These are phyloP conservation scores for Naganishia vishniacii DNA, from an alignment of 768 basidiomycete species.

Conservation along the genomic window DNA sequence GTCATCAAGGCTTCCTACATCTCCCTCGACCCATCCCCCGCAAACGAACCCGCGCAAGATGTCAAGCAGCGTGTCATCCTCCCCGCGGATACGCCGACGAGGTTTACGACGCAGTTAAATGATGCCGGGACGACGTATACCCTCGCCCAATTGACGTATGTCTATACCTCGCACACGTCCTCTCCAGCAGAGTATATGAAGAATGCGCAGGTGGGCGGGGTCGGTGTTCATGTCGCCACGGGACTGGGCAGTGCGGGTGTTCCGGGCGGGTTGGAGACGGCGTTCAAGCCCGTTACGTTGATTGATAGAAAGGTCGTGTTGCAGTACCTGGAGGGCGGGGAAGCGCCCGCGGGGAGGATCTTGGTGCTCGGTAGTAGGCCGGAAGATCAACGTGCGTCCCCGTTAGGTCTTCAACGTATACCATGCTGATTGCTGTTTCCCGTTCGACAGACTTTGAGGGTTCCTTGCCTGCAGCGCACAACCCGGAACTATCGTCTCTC, in stretches of 20 bases:
- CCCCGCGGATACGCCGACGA: conserved; percentile 70
- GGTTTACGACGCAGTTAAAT: conserved; percentile 58
- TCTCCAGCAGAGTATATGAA: conserved; percentile 82
- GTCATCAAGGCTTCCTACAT: conserved; percentile 62
- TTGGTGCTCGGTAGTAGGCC: conserved; percentile 57
- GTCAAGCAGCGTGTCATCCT: conserved; percentile 52
- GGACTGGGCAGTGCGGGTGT: conserved; percentile 37
- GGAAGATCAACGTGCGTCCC: conserved; percentile 51
- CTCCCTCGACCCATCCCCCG: conserved; percentile 53
- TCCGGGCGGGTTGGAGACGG: conserved; percentile 48
- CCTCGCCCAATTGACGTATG: conserved; percentile 75
- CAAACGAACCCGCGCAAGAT: conserved; percentile 4
- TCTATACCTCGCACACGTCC: conserved; percentile 69
- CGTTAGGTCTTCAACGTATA: neutral
- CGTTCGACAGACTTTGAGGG: conserved; percentile 19
- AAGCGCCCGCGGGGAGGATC: conserved; percentile 33
- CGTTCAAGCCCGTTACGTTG: conserved; percentile 68
- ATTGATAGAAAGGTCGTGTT: conserved; percentile 80
- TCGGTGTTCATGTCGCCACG: conserved; percentile 7
- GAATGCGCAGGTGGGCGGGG: conserved; percentile 59
- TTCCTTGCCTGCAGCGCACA: conserved; percentile 47
- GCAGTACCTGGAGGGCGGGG: conserved; percentile 73
- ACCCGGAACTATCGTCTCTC: conserved; percentile 42
- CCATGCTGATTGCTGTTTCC: conserved; percentile 29
- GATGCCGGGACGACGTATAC: conserved; percentile 61